Evolutionary conservation across 2,329 filamentous ascomycete species (phyloP).

Genomic region (Penicillium sp.): DNA sequence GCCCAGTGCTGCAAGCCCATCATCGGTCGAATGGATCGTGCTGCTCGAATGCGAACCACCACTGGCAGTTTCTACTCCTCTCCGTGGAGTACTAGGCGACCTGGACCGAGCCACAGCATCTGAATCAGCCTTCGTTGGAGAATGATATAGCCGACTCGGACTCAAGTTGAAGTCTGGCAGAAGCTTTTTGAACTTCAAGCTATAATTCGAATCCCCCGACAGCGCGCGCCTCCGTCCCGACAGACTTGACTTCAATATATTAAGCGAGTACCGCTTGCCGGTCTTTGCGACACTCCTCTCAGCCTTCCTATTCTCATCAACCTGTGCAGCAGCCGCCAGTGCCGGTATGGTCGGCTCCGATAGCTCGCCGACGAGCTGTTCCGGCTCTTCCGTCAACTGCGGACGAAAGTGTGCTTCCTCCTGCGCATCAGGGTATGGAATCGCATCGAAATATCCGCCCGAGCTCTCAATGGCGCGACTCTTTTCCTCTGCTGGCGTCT

Average conservation of each 20-base stretch:
- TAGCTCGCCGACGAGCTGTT: constrained; percentile 16
- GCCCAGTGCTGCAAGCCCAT: constrained; percentile 30
- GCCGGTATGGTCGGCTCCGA: neutral
- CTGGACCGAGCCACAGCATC: constrained; percentile 14
- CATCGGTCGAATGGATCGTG: constrained; percentile 21
- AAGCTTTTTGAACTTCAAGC: constrained; percentile 29
- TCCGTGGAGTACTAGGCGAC: constrained; percentile 10
- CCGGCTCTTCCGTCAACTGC: constrained; percentile 32
- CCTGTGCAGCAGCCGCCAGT: neutral
- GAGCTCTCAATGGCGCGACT: constrained; percentile 51
- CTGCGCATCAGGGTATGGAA: constrained; percentile 24
- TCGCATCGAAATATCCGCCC: constrained; percentile 45
- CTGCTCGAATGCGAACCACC: neutral
- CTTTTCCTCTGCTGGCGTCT: constrained; percentile 58
- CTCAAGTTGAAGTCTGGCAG: constrained; percentile 32
- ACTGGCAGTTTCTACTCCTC: neutral
- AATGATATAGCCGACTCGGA: constrained; percentile 27
- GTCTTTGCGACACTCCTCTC: constrained; percentile 13
- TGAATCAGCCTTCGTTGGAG: constrained; percentile 22
- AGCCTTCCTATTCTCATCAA: constrained; percentile 7
- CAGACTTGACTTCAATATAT: constrained; percentile 16
- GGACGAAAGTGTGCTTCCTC: constrained; percentile 22
- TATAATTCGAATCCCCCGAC: constrained; percentile 30
- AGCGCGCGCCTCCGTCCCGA: constrained; percentile 31
- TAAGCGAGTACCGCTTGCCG: neutral